Conservation (phyloP, 2,329 filamentous ascomycete species). For the Apiospora aurea region DNA sequence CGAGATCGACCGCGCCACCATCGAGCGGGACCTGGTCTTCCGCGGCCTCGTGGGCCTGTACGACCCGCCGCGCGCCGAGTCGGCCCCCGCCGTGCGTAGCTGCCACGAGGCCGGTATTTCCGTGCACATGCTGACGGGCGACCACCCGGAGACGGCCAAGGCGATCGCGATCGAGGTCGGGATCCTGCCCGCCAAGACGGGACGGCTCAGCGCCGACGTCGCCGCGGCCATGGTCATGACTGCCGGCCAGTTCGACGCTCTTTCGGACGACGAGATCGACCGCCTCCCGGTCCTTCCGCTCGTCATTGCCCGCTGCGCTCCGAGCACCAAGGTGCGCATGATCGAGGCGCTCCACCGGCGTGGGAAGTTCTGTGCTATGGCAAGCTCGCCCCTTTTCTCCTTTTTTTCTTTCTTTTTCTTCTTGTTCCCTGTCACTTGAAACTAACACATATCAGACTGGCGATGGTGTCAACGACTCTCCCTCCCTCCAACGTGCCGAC, state of each 20-base stretch:
- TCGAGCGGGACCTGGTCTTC: constrained; percentile 69
- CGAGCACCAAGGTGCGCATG: constrained; percentile 76
- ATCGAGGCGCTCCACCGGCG: constrained; percentile 75
- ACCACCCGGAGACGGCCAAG: constrained; percentile 68
- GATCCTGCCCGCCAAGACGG: constrained; percentile 67
- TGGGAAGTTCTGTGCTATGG: constrained; percentile 71
- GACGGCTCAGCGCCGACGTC: constrained; percentile 59
- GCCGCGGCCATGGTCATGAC: constrained; percentile 69
- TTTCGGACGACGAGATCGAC: constrained; percentile 70
- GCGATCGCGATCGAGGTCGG: constrained; percentile 69
- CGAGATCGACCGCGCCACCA: constrained; percentile 56
- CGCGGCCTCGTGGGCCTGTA: constrained; percentile 74
- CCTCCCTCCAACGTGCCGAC: constrained; percentile 72
- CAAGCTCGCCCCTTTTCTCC: constrained; percentile 29
- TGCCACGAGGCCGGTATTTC: constrained; percentile 69
- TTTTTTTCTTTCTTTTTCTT: constrained; percentile 47
- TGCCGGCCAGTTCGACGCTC: constrained; percentile 67
- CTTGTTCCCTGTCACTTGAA: constrained; percentile 32
- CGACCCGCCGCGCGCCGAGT: constrained; percentile 74
- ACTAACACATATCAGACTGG: constrained; percentile 56
- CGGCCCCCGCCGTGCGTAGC: constrained; percentile 63
- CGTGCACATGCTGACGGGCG: constrained; percentile 74
- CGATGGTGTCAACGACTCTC: constrained; percentile 76
- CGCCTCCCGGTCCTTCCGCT: constrained; percentile 68
- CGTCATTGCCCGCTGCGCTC: constrained; percentile 73